Conservation (phyloP, 2,329 filamentous ascomycete species). For the Cordyceps fumosorosea region DNA sequence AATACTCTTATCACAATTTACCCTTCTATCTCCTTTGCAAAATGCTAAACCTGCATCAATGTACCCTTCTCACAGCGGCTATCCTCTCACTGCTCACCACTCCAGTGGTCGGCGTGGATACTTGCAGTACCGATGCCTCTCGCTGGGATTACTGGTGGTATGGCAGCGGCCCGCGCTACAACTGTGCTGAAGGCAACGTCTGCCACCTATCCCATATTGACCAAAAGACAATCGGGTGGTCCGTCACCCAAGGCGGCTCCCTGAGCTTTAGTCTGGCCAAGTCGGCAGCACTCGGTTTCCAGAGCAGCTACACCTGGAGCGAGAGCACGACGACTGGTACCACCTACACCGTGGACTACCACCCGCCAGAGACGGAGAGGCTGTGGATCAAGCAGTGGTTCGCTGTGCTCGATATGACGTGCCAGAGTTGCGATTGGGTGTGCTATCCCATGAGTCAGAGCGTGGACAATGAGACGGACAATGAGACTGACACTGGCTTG, state of each 20-base stretch:
- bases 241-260: neutral
- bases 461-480: neutral
- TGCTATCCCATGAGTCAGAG: neutral
- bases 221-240: neutral
- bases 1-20: neutral
- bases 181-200: neutral
- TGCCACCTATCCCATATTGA: neutral
- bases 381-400: constrained; percentile 2
- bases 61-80: neutral
- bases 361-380: neutral
- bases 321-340: constrained; percentile 2
- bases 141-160: constrained; percentile 3
- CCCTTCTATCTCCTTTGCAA: neutral
- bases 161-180: neutral
- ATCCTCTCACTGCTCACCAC: neutral
- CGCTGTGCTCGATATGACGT: neutral
- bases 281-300: neutral
- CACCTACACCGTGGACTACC: neutral
- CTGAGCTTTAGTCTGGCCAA: neutral
- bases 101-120: neutral
- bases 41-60: neutral
- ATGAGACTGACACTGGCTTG: neutral
- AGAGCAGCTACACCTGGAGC: neutral
- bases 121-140: neutral
- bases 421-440: neutral